Percentiles rank a stretch among this genome's conserved stretches.
These are phyloP conservation scores for Wallacemonas collosoma DNA, from an alignment of 208 protist species.

Conservation along the genomic window DNA sequence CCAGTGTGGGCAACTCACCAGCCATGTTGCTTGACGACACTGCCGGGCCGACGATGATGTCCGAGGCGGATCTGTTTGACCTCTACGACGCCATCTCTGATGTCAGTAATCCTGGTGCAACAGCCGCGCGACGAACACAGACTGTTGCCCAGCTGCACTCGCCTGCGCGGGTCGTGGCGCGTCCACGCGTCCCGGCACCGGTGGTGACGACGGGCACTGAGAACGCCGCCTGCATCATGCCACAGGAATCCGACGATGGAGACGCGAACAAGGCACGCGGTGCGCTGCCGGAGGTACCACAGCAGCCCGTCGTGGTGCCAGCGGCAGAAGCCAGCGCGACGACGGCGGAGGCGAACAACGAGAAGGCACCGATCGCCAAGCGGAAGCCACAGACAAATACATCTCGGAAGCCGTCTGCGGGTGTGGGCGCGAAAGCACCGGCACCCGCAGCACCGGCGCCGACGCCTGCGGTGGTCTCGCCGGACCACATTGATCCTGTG, in stretches of 20 bases:
- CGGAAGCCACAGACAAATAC: neutral
- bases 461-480: neutral
- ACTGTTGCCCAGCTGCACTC: neutral
- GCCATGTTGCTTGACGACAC: neutral
- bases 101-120: slow-evolving; percentile 15
- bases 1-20: neutral
- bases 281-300: too few relatives aligned
- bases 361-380: slow-evolving; percentile 12
- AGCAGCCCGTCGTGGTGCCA: neutral
- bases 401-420: too few relatives aligned
- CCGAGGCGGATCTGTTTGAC: slow-evolving; percentile 19
- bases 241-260: too few relatives aligned
- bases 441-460: neutral
- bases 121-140: slow-evolving; percentile 6
- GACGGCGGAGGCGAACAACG: too few relatives aligned
- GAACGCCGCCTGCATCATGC: neutral
- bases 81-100: slow-evolving; percentile 17
- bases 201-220: neutral
- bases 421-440: neutral
- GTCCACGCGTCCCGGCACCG: neutral
- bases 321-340: neutral
- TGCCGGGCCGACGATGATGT: slow-evolving; percentile 10
- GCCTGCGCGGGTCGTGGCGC: neutral
- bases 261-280: too few relatives aligned
- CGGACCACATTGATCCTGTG: neutral